Conservation (phyloP, 2,329 filamentous ascomycete genomes). For the Fusarium sp. region DNA sequence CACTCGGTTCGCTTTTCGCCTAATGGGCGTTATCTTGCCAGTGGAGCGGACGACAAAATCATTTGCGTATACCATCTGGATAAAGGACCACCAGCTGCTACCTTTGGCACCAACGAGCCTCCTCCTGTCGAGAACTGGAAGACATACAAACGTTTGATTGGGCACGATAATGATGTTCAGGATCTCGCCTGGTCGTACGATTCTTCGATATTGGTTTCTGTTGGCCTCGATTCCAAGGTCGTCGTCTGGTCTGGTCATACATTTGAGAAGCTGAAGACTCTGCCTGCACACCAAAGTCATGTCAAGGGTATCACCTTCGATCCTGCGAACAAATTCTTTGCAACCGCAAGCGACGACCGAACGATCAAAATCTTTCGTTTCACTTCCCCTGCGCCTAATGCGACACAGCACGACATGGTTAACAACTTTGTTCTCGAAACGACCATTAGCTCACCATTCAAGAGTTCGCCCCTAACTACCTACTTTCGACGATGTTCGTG, state of each 20-base stretch:
- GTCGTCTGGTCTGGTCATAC: constrained; percentile 98
- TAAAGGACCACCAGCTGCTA: constrained; percentile 77
- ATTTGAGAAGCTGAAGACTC: constrained; percentile 95
- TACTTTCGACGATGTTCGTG: constrained; percentile 97
- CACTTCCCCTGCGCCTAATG: constrained; percentile 87
- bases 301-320: constrained; percentile 99
- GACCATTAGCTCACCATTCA: constrained; percentile 88
- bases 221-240: constrained; percentile 96
- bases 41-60: constrained; percentile 97
- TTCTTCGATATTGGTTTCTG: constrained; percentile 93
- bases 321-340: constrained; percentile 98
- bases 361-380: constrained; percentile 98
- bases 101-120: constrained; percentile 89
- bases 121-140: constrained; percentile 98
- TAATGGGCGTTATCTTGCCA: constrained; percentile 93
- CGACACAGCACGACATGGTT: constrained; percentile 91
- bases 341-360: constrained; percentile 94
- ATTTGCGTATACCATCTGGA: constrained; percentile 97
- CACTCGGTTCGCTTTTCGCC: constrained; percentile 97
- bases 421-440: constrained; percentile 96
- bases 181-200: constrained; percentile 97
- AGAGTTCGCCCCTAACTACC: constrained; percentile 90
- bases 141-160: constrained; percentile 89
- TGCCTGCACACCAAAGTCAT: constrained; percentile 93
- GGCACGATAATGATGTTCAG: constrained; percentile 98